Evolutionary conservation across 2,329 filamentous ascomycete species (phyloP), one percentile per base, ranked within the genome.

Genomic region (Camptophora hylomeconis): DNA sequence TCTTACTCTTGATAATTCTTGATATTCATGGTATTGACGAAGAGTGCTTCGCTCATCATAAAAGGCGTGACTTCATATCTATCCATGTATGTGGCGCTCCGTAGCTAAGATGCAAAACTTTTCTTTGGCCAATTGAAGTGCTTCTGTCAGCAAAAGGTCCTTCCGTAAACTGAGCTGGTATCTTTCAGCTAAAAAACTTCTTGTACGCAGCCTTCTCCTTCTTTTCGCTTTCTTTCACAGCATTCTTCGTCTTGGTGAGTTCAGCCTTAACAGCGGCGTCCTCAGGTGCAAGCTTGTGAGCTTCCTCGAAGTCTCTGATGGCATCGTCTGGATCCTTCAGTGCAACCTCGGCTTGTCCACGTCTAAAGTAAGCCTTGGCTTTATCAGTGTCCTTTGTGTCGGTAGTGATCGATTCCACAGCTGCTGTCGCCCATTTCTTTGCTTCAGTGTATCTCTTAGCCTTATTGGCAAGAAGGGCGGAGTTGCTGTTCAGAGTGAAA

Each of bases 191-290:
- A 24, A 95, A 95, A 58, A 92, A 89, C 62, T 92, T 95, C 62
- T 79, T 80, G 53, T 87, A 92, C 5, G 77, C 79, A 45, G 80
- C 82, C 70, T 86, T 92, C 65, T 94, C 82, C 71, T 86, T 92
- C 52, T 80, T 79, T 38, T 73, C 67, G 37, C 78, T 69, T 33
- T 77, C 80, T 7, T 72, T 67, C 15, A 79, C 69, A 45, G 67
- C 72, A 61, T 77, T 77, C 70, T 86, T 92, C 29, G 89, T 74
- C n/a, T 66, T 58, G 11, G 69, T 67, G 31, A 92, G 66, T 60
- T 94, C 84, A 45, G 72, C 78, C 36, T 63, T 56, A 40, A 95
- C 72, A 25, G 72, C 80, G 1, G 67, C 71, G 53, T 95, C 87
- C 11, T 63, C 66, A 1, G 87, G 86, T 1, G 68, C 73, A 30